A percentile compares a stretch with the other conserved stretches of the same genome.
Conservation (phyloP, 208 protist species). For the Leishmania braziliensis region DNA sequence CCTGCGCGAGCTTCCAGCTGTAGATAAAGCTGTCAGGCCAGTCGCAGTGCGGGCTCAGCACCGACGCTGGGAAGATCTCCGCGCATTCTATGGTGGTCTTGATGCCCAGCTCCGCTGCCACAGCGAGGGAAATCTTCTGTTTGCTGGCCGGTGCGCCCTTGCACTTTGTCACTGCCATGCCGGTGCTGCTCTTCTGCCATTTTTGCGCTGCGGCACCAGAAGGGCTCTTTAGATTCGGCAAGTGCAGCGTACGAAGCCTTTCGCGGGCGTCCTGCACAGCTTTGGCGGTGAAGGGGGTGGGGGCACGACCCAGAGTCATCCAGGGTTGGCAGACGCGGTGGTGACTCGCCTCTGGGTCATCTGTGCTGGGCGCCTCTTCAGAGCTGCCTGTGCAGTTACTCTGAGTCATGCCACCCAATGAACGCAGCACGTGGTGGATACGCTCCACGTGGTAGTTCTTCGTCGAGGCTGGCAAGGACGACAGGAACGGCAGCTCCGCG, state of each 20-base stretch:
- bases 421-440: neutral
- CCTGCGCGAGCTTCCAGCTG: constrained; percentile 54
- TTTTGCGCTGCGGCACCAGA: neutral
- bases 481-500: neutral
- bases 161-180: neutral
- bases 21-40: constrained; percentile 77
- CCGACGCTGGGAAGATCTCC: constrained; percentile 52
- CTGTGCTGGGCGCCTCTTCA: neutral
- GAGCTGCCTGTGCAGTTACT: neutral
- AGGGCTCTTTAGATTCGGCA: constrained; percentile 27
- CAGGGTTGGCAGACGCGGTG: constrained; percentile 7
- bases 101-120: constrained; percentile 17
- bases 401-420: neutral
- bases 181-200: neutral
- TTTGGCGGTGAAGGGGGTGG: constrained; percentile 34
- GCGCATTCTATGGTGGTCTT: constrained; percentile 39
- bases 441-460: neutral
- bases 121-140: constrained; percentile 19
- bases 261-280: constrained; percentile 31
- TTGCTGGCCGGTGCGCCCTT: neutral
- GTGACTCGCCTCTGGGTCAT: neutral
- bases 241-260: constrained; percentile 37
- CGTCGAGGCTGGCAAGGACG: neutral
- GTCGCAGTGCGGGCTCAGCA: constrained; percentile 56
- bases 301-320: constrained; percentile 37